A percentile compares a stretch with the other conserved stretches of the same genome.
phyloP scores from a whole-genome alignment of 371 early-diverging fungal genomes.

The Saksenaea vasiformis region DNA sequence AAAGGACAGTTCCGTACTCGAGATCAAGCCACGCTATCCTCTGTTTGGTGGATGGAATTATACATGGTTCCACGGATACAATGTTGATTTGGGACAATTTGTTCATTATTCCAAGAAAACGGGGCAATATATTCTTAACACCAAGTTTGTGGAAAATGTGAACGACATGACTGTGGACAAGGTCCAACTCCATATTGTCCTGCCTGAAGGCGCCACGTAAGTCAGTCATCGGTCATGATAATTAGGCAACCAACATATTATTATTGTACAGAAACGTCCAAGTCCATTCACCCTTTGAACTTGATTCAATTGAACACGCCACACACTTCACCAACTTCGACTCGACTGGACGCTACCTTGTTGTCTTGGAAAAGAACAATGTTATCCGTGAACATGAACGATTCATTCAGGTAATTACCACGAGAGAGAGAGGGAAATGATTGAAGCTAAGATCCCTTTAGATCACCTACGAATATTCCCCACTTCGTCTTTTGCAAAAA shows the following conservation, averaged over 20 bases:
- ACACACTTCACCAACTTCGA: constrained; percentile 73
- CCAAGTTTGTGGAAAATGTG: constrained; percentile 72
- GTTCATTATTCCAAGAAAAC: constrained; percentile 52
- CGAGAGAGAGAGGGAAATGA: neutral
- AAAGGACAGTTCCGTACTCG: constrained; percentile 54
- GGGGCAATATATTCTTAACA: constrained; percentile 59
- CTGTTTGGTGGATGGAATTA: constrained; percentile 96
- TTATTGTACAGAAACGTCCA: constrained; percentile 52
- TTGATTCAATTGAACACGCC: constrained; percentile 43
- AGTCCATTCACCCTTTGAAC: constrained; percentile 55
- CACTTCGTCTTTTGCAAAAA: constrained; percentile 42
- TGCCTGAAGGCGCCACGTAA: constrained; percentile 94
- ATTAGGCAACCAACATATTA: neutral
- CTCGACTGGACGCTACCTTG: constrained; percentile 68
- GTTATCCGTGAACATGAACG: constrained; percentile 61
- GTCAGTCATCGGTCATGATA: constrained; percentile 33
- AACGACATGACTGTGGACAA: constrained; percentile 64
- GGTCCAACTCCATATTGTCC: constrained; percentile 70
- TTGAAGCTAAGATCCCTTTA: too few relatives aligned
- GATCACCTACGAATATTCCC: constrained; percentile 50
- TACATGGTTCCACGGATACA: constrained; percentile 92
- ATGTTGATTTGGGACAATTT: constrained; percentile 63
- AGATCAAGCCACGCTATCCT: constrained; percentile 88
- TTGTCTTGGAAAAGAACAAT: constrained; percentile 64
- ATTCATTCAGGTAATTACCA: constrained; percentile 36